These are phyloP conservation scores for Aspergillus cejpii DNA, from an alignment of 2,329 filamentous ascomycete species.

Conservation along the genomic window DNA sequence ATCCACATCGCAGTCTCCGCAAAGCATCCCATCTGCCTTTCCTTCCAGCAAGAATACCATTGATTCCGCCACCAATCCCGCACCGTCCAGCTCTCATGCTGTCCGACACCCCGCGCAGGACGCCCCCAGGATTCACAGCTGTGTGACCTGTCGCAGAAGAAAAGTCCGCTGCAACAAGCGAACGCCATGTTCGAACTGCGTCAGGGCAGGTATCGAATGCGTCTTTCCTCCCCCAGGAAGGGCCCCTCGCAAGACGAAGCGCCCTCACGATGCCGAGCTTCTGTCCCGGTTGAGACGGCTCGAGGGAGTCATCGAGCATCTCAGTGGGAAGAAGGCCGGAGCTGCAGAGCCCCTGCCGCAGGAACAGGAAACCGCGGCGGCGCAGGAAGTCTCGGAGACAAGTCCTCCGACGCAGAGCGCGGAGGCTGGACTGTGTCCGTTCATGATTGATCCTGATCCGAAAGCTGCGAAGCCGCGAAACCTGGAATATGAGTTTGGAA, in stretches of 20 bases:
- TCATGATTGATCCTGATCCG: conserved; percentile 16
- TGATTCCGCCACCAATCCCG: not conserved
- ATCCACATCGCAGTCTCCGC: conserved; percentile 3
- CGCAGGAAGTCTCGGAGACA: not conserved
- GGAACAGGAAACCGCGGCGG: conserved; percentile 1
- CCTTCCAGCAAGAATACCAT: not conserved
- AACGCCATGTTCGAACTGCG: conserved; percentile 45
- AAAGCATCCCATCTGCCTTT: conserved; percentile 4
- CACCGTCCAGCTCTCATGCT: conserved; percentile 2
- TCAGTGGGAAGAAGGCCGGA: conserved; percentile 45
- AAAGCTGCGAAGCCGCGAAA: conserved; percentile 17
- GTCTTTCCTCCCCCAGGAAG: conserved; percentile 57
- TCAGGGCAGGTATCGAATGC: conserved; percentile 51
- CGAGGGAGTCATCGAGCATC: conserved; percentile 55
- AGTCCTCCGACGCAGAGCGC: not conserved
- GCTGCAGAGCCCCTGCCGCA: conserved; percentile 7
- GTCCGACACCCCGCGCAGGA: conserved; percentile 14
- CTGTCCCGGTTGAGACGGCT: conserved; percentile 52
- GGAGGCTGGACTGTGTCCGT: conserved; percentile 10
- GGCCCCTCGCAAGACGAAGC: conserved; percentile 53
- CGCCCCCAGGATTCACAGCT: conserved; percentile 37
- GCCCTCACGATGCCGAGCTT: conserved; percentile 54
- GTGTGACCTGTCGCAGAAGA: conserved; percentile 43
- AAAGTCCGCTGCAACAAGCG: conserved; percentile 47
- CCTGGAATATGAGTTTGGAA: conserved; percentile 48